Percentiles rank a stretch among this genome's conserved stretches.
phyloP scores from a whole-genome alignment of 164 flowering plant species.

The Piper longum region DNA sequence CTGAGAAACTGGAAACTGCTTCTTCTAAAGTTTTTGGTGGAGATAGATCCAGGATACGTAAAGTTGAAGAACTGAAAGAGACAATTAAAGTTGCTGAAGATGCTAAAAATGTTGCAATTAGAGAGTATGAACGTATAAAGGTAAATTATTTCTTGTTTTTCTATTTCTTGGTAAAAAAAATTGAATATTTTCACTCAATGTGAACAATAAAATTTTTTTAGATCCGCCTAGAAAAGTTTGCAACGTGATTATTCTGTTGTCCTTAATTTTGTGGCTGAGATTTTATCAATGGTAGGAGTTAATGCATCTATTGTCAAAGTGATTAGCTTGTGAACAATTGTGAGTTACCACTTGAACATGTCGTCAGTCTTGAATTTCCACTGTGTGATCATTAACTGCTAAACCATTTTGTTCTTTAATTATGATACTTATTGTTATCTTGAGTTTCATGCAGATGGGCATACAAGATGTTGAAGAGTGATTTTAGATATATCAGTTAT shows the following conservation, averaged over 20 bases:
- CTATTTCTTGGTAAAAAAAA: not conserved
- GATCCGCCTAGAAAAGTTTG: not conserved
- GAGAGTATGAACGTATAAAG: constrained; percentile 87
- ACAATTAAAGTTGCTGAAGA: constrained; percentile 65
- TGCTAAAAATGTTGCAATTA: constrained; percentile 61
- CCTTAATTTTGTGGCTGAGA: not conserved
- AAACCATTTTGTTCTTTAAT: not conserved
- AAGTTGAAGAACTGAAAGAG: constrained; percentile 70
- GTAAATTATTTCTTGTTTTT: constrained; percentile 17
- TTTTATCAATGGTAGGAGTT: not conserved
- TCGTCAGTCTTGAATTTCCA: not conserved
- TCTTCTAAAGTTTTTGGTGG: constrained; percentile 87
- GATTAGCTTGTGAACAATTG: not conserved
- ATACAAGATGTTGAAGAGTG: no score
- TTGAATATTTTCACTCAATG: not conserved
- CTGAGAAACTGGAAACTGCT: constrained; percentile 77
- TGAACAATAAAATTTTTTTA: no score
- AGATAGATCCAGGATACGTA: constrained; percentile 65
- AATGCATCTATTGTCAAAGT: not conserved
- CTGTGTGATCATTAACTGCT: not conserved
- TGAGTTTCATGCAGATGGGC: no score
- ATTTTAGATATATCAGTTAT: no score
- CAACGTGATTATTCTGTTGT: no score
- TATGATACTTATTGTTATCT: no score
- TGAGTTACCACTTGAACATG: not conserved